A percentile compares a stretch with the other conserved stretches of the same genome.
Conservation (phyloP, 345 rosid species). For the Psidium friedrichsthalianum region DNA sequence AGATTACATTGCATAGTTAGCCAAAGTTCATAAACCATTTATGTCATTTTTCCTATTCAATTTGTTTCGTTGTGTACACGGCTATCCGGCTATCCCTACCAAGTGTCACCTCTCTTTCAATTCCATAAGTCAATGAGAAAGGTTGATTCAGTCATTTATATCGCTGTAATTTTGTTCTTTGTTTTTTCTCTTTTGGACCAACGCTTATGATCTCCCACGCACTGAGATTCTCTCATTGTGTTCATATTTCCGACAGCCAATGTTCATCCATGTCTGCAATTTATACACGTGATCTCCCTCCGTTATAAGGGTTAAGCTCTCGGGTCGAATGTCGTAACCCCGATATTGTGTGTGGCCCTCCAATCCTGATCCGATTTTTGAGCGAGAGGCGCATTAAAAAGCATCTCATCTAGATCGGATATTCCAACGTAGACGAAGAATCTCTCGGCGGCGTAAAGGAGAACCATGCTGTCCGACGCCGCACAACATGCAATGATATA, state of each 20-base stretch:
- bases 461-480: neutral
- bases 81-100: neutral
- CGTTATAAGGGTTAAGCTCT: neutral
- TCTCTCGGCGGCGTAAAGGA: neutral
- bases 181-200: neutral
- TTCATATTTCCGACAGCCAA: neutral
- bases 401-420: neutral
- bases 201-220: neutral
- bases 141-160: no score
- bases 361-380: neutral
- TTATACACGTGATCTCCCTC: neutral
- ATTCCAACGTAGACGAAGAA: neutral
- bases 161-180: no score
- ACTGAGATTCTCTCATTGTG: neutral
- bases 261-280: neutral
- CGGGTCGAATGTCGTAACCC: no score
- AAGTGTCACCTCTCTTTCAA: neutral
- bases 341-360: neutral
- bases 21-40: no score
- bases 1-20: no score
- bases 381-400: no score
- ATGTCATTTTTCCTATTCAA: neutral
- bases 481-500: neutral
- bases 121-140: neutral
- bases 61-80: neutral